Conservation (phyloP, 2,329 filamentous ascomycete genomes). For the Xylariaceae sp. region DNA sequence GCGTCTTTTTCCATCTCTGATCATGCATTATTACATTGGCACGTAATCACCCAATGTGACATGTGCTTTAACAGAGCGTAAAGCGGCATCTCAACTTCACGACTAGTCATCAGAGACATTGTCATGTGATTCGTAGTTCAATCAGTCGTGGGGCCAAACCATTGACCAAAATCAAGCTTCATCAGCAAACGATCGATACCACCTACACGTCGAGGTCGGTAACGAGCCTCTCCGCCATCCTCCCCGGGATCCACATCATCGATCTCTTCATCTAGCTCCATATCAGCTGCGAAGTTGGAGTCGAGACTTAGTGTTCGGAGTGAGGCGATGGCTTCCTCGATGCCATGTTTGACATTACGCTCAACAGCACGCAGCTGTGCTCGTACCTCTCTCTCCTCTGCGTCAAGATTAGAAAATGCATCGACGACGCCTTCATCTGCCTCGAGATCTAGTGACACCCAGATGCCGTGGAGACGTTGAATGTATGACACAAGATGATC, state of each 20-base stretch:
- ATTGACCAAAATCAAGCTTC: slow-evolving; percentile 75
- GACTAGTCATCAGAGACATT: slow-evolving; percentile 1
- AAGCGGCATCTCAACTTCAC: neutral
- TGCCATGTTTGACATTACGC: slow-evolving; percentile 59
- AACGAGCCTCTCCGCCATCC: slow-evolving; percentile 40
- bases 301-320: slow-evolving; percentile 16
- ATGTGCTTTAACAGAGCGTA: too few species aligned
- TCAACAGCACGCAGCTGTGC: slow-evolving; percentile 62
- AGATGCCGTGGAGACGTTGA: slow-evolving; percentile 70
- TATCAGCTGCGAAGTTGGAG: slow-evolving; percentile 13
- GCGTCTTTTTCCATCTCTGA: too few species aligned
- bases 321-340: slow-evolving; percentile 59
- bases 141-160: slow-evolving; percentile 37
- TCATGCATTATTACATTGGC: too few species aligned
- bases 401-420: slow-evolving; percentile 64
- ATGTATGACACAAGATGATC: slow-evolving; percentile 79
- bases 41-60: too few species aligned
- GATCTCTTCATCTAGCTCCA: slow-evolving; percentile 20
- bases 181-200: slow-evolving; percentile 83
- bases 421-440: slow-evolving; percentile 78
- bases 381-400: slow-evolving; percentile 68
- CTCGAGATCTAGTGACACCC: slow-evolving; percentile 75
- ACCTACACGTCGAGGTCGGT: slow-evolving; percentile 68
- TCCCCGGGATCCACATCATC: slow-evolving; percentile 18
- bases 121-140: neutral